These are phyloP conservation scores for Aspergillus diversus DNA, from an alignment of 495 filamentous ascomycete genomes.

Conservation along the genomic window DNA sequence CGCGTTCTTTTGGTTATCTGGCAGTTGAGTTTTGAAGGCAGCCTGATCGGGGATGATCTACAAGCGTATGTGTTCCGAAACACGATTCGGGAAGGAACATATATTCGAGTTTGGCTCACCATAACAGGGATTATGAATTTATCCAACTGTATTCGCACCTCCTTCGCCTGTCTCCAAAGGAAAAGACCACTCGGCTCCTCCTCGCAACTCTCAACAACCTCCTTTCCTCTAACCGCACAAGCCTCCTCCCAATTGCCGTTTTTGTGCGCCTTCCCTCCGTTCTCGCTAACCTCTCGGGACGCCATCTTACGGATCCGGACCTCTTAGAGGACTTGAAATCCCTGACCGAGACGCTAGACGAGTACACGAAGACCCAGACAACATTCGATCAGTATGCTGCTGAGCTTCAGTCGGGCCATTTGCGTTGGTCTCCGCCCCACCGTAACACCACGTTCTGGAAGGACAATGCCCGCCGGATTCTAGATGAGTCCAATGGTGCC, in stretches of 20 bases:
- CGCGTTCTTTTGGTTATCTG: conserved; percentile 90
- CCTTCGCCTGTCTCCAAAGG: conserved; percentile 89
- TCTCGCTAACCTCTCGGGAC: conserved; percentile 75
- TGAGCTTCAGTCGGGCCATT: conserved; percentile 84
- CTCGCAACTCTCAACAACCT: conserved; percentile 89
- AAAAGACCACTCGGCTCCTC: conserved; percentile 93
- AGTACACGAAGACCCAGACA: conserved; percentile 94
- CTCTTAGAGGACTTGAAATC: conserved; percentile 81
- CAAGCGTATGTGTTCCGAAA: conserved; percentile 65
- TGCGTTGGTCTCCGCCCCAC: conserved; percentile 95
- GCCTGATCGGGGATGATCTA: conserved; percentile 79
- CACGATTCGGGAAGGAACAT: not conserved
- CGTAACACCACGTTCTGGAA: conserved; percentile 89
- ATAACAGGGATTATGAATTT: conserved; percentile 81
- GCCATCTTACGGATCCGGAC: conserved; percentile 87
- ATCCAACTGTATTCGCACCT: conserved; percentile 88
- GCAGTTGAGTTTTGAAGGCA: conserved; percentile 93
- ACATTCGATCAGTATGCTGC: conserved; percentile 95
- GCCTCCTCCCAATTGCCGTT: conserved; percentile 79
- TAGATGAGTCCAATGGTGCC: conserved; percentile 80
- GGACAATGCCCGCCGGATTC: conserved; percentile 89
- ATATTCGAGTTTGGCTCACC: conserved; percentile 22
- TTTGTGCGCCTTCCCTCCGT: conserved; percentile 81
- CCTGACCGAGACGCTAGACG: conserved; percentile 79
- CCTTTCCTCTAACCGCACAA: conserved; percentile 69